Conservation (phyloP, 1,284 basidiomycete genomes). For the Boletellus deceptivus region DNA sequence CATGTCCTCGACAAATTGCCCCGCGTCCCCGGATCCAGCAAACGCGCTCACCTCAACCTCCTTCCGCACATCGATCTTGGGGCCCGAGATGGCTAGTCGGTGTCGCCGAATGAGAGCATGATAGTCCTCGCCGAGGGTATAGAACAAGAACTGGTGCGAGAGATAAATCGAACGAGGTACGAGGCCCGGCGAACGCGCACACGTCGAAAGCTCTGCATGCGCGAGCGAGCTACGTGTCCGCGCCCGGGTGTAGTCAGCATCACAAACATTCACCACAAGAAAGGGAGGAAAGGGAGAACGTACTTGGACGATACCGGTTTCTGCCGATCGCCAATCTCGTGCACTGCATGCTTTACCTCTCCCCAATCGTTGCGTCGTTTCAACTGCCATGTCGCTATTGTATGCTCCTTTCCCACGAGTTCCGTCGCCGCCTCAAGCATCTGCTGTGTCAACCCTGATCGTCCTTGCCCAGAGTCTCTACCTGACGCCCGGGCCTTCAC, state of each 20-base stretch:
- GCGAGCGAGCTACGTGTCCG: conserved; percentile 55
- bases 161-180: conserved; percentile 76
- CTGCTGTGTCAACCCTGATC: conserved; percentile 37
- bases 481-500: not conserved
- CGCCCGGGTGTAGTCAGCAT: not conserved
- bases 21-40: conserved; percentile 35
- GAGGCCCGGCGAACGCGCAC: conserved; percentile 52
- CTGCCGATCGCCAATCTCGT: conserved; percentile 11
- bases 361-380: conserved; percentile 52
- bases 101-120: conserved; percentile 71
- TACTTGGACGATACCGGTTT: conserved; percentile 21
- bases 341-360: conserved; percentile 47
- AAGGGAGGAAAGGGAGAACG: not conserved
- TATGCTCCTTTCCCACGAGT: conserved; percentile 44
- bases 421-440: conserved; percentile 44
- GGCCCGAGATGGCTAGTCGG: conserved; percentile 58
- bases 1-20: conserved; percentile 54
- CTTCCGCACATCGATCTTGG: conserved; percentile 66
- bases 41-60: conserved; percentile 68
- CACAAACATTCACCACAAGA: not conserved
- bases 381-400: conserved; percentile 69
- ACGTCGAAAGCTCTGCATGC: conserved; percentile 78
- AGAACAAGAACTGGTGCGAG: conserved; percentile 79
- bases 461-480: conserved; percentile 11
- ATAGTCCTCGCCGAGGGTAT: conserved; percentile 73